phyloP scores from a whole-genome alignment of 176 grass and related monocot genomes.

The Eleusine coracana region DNA sequence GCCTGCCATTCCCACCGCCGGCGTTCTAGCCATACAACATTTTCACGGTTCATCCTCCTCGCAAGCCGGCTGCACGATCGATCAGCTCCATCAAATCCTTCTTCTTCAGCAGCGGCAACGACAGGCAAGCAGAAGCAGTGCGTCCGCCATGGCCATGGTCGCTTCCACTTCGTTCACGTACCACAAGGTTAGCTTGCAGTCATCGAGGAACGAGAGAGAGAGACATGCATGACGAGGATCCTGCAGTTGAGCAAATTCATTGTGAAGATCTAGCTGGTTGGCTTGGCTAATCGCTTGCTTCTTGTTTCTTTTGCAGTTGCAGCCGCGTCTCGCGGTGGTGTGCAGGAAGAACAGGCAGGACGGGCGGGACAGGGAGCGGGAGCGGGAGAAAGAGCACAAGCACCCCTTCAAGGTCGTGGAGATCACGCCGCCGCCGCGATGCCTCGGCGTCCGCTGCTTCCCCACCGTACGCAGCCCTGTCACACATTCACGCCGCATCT shows the following conservation, averaged over 20 bases:
- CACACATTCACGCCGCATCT: background rate
- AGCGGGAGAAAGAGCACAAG: slow-evolving; percentile 66
- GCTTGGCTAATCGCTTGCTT: background rate
- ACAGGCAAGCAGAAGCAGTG: background rate
- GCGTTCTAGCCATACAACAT: slow-evolving; percentile 7
- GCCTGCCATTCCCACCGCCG: background rate
- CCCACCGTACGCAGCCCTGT: slow-evolving; percentile 52
- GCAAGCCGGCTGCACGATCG: background rate
- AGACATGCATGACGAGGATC: background rate
- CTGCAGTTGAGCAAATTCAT: no score
- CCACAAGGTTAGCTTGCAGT: slow-evolving; percentile 46
- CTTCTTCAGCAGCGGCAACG: slow-evolving; percentile 19
- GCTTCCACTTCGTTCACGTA: slow-evolving; percentile 58
- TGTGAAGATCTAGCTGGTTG: no score
- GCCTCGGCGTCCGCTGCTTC: slow-evolving; percentile 91
- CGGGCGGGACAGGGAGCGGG: slow-evolving; percentile 50
- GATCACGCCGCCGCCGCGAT: slow-evolving; percentile 83
- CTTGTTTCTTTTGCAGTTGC: background rate
- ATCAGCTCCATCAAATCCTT: slow-evolving; percentile 1
- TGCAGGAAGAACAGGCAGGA: slow-evolving; percentile 83
- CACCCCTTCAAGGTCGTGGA: slow-evolving; percentile 90
- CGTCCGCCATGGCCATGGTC: slow-evolving; percentile 67
- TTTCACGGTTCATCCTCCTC: background rate
- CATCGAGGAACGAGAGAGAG: background rate
- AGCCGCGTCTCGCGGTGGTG: slow-evolving; percentile 55